phyloP scores from a whole-genome alignment of 805 yeast species.

The Lachancea dasiensis region DNA sequence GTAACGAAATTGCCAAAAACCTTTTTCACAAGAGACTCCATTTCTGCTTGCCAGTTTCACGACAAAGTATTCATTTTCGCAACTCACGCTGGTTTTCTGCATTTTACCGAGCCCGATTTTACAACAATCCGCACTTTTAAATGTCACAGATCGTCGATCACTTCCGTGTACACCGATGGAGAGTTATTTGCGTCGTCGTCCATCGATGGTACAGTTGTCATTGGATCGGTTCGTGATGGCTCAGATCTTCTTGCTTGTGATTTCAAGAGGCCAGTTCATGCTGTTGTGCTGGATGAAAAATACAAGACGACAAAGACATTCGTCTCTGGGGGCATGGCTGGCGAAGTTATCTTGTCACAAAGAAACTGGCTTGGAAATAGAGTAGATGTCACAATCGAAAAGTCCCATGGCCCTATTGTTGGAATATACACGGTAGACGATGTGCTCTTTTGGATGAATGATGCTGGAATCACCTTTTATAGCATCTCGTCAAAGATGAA shows the following conservation, averaged over 20 bases:
- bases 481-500: constrained; percentile 47
- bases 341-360: constrained; percentile 67
- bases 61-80: constrained; percentile 70
- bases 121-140: constrained; percentile 63
- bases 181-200: constrained; percentile 78
- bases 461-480: constrained; percentile 65
- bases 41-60: constrained; percentile 61
- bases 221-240: constrained; percentile 61
- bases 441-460: constrained; percentile 77
- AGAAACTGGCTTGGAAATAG: constrained; percentile 86
- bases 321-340: constrained; percentile 86
- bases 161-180: constrained; percentile 65
- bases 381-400: constrained; percentile 56
- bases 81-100: constrained; percentile 81
- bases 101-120: constrained; percentile 56
- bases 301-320: constrained; percentile 60
- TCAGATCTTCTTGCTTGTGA: constrained; percentile 68
- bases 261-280: constrained; percentile 81
- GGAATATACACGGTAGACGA: constrained; percentile 59
- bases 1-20: constrained; percentile 59
- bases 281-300: constrained; percentile 72
- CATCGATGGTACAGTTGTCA: constrained; percentile 87
- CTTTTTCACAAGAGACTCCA: constrained; percentile 69
- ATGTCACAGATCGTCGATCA: constrained; percentile 80
- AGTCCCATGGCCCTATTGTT: constrained; percentile 64